These are phyloP conservation scores for Monosporascus cannonballus DNA, from an alignment of 2,329 filamentous ascomycete species.

Conservation along the genomic window DNA sequence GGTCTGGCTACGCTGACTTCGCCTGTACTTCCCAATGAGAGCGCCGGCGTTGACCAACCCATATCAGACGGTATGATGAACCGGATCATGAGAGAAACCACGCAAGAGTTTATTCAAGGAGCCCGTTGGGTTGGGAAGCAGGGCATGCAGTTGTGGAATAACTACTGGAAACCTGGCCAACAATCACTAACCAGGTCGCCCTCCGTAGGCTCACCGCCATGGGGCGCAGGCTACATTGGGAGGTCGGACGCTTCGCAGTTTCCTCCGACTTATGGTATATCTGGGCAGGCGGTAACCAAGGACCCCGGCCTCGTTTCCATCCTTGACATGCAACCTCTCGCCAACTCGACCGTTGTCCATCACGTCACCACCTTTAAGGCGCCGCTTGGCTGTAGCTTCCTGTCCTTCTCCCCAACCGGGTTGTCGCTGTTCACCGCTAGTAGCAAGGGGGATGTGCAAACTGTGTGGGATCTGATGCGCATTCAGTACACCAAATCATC, in stretches of 20 bases:
- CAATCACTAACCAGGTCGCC: conserved; percentile 39
- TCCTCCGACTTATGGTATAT: conserved; percentile 67
- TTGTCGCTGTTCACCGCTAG: conserved; percentile 72
- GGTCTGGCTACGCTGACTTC: conserved; percentile 56
- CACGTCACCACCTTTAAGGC: conserved; percentile 66
- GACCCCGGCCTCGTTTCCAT: conserved; percentile 73
- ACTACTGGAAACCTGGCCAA: conserved; percentile 63
- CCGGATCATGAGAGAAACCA: conserved; percentile 71
- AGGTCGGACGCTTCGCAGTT: conserved; percentile 52
- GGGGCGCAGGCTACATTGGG: conserved; percentile 38
- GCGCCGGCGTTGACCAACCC: conserved; percentile 65
- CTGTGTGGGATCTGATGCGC: conserved; percentile 72
- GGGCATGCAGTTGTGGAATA: conserved; percentile 70
- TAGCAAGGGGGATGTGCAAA: conserved; percentile 77
- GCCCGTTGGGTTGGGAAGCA: conserved; percentile 74
- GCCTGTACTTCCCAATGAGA: conserved; percentile 61
- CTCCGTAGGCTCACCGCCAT: conserved; percentile 37
- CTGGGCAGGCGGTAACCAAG: conserved; percentile 49
- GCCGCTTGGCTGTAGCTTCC: conserved; percentile 70
- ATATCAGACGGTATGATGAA: conserved; percentile 67
- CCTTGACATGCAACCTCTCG: conserved; percentile 60
- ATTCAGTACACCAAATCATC: conserved; percentile 58
- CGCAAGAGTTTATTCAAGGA: conserved; percentile 70
- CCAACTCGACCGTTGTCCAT: conserved; percentile 44
- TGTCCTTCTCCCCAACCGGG: conserved; percentile 72